These are phyloP conservation scores for Pseudopediastrum boryanum DNA, from an alignment of 139 green algal genomes.

Conservation along the genomic window DNA sequence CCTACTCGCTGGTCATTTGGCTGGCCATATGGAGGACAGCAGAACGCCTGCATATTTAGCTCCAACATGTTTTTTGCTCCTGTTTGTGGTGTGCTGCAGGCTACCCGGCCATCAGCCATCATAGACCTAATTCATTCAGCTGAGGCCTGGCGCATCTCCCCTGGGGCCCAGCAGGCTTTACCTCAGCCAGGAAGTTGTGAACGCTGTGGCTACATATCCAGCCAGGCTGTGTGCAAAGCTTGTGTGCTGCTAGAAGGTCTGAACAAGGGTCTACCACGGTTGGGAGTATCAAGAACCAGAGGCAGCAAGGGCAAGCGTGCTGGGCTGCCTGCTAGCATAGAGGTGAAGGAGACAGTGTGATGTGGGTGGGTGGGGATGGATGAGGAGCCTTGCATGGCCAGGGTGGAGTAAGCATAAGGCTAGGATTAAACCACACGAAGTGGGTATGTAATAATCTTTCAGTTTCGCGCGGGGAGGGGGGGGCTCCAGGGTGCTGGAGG, in stretches of 20 bases:
- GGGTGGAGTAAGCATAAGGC: too few relatives aligned
- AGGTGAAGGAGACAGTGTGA: too few relatives aligned
- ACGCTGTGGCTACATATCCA: slow-evolving; percentile 86
- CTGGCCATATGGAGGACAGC: not conserved
- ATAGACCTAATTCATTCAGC: slow-evolving; percentile 87
- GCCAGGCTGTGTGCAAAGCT: slow-evolving; percentile 90
- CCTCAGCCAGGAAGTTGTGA: slow-evolving; percentile 57
- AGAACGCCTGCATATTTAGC: not conserved
- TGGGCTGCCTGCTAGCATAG: too few relatives aligned
- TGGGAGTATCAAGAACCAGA: slow-evolving; percentile 51
- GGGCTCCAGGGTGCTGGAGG: too few relatives aligned
- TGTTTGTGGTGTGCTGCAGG: slow-evolving; percentile 52
- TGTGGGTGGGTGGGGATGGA: too few relatives aligned
- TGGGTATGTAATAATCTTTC: too few relatives aligned
- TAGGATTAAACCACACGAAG: too few relatives aligned
- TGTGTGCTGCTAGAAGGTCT: slow-evolving; percentile 89
- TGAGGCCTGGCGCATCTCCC: slow-evolving; percentile 67
- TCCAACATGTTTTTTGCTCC: slow-evolving; percentile 11
- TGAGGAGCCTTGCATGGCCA: too few relatives aligned
- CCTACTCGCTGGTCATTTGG: not conserved
- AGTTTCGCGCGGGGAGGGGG: too few relatives aligned
- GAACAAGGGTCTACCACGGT: slow-evolving; percentile 73
- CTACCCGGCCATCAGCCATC: slow-evolving; percentile 78
- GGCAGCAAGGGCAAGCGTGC: not conserved
- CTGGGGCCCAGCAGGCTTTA: slow-evolving; percentile 8